These are phyloP conservation scores for Moesziomyces parantarcticus DNA, from an alignment of 1,284 basidiomycete species.

Conservation along the genomic window DNA sequence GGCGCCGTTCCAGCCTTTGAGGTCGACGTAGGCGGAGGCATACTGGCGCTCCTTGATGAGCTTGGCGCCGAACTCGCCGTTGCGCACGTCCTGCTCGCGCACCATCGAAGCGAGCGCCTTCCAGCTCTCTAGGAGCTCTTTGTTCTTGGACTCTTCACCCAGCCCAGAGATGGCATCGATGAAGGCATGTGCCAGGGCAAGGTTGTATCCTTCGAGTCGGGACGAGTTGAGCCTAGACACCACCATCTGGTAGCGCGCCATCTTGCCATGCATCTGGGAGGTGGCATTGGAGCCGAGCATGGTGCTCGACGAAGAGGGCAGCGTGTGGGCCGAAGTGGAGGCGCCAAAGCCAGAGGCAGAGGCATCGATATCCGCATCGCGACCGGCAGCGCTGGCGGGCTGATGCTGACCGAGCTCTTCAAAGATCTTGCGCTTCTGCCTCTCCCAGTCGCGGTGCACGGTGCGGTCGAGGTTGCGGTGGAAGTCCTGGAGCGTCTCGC, in stretches of 20 bases:
- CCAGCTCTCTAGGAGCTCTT: slow-evolving; percentile 69
- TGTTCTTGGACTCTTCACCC: slow-evolving; percentile 51
- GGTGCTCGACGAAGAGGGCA: slow-evolving; percentile 21
- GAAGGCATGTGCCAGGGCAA: slow-evolving; percentile 56
- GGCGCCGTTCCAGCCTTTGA: slow-evolving; percentile 25
- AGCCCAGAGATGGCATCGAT: slow-evolving; percentile 55
- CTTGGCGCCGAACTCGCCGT: slow-evolving; percentile 64
- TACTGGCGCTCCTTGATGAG: slow-evolving; percentile 70
- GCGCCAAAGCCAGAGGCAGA: slow-evolving; percentile 41
- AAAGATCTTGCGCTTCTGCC: slow-evolving; percentile 86
- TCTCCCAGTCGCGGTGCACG: slow-evolving; percentile 85
- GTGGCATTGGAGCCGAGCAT: slow-evolving; percentile 18
- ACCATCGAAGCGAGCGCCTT: slow-evolving; percentile 70
- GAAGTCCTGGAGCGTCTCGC: slow-evolving; percentile 86
- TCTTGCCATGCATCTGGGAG: slow-evolving; percentile 60
- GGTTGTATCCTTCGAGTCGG: slow-evolving; percentile 52
- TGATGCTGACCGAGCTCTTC: slow-evolving; percentile 79
- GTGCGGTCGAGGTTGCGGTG: slow-evolving; percentile 81
- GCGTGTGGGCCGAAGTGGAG: slow-evolving; percentile 45
- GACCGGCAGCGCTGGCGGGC: slow-evolving; percentile 19
- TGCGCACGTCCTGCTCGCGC: slow-evolving; percentile 70
- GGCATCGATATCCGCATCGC: slow-evolving; percentile 20
- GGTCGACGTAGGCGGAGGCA: slow-evolving; percentile 69
- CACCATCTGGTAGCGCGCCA: slow-evolving; percentile 63
- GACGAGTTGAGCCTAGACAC: slow-evolving; percentile 59